Base-by-base conservation (phyloP, 192 early-diverging fungal genomes). In the Entomortierella chlamydospora region DNA sequence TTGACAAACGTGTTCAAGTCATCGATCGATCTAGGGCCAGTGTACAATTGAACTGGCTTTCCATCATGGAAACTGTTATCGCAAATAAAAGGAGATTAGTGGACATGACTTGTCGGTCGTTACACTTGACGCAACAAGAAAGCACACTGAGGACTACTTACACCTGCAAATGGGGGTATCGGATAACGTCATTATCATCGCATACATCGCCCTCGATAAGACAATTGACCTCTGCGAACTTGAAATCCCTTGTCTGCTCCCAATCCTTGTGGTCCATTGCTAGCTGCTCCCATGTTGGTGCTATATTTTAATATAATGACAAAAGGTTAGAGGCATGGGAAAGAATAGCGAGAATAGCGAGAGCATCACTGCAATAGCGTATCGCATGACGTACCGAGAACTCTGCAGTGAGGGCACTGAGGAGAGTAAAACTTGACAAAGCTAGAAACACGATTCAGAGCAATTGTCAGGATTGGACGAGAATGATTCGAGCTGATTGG, bases 191-290 rank as follows among this genome's bases (percentile, higher is more conserved):
- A 66, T 92, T 88, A 8, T 85, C 87, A 26, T 83, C 72, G 57
- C 92, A 94, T 20, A 92, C 59, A 68, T 90, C 87, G 43, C 87
- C 85, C 63, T 92, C 80, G 8, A 87, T 64, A 1, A 87, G 79
- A 66, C 92, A 93, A 58, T 94, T 88, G 53, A 94, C 87, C 51
- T 92, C 86, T 30, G 83, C 92, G 72, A 95, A 84, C 57, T 83
- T 66, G 64, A 95, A 85, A 13, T 83, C 64, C 33, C 81, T 83
- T 6, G 66, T 62, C 4, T 66, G 61, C 28, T 74, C 58, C 49
- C 73, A 55, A 33, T 55, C 68, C 4, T 79, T 83, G 18, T 84
- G 58, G 22, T 85, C 74, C 2, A 73, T 73, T 18, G 87, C 82
- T 5, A 86, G 33, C 23, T 71, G 20, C 20, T 82, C 74, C 85